These are phyloP conservation scores for Penicillium palitans DNA, from an alignment of 2,329 filamentous ascomycete species.

Conservation along the genomic window DNA sequence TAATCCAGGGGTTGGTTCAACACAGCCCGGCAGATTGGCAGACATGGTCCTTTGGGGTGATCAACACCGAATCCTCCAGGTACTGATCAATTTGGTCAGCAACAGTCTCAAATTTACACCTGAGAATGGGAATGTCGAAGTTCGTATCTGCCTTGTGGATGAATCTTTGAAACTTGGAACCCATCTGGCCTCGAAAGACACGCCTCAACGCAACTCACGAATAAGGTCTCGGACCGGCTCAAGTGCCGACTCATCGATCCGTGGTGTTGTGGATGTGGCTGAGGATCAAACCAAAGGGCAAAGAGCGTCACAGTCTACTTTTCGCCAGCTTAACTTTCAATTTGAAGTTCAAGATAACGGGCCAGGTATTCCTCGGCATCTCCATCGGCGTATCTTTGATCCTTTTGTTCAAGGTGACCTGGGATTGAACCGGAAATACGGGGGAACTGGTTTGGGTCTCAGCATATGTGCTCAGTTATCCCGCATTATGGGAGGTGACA, in stretches of 20 bases:
- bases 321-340: constrained; percentile 72
- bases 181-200: constrained; percentile 41
- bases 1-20: constrained; percentile 61
- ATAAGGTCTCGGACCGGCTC: constrained; percentile 30
- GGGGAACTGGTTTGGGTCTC: constrained; percentile 82
- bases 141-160: constrained; percentile 70
- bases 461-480: constrained; percentile 89
- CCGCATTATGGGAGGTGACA: constrained; percentile 75
- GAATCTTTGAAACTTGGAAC: constrained; percentile 5
- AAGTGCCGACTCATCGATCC: constrained; percentile 10
- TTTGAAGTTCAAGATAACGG: constrained; percentile 89
- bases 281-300: constrained; percentile 22
- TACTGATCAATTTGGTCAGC: constrained; percentile 77
- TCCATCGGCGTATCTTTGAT: constrained; percentile 84
- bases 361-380: constrained; percentile 74
- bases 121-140: constrained; percentile 68
- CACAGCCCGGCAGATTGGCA: constrained; percentile 67
- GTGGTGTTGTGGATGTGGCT: neutral
- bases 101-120: constrained; percentile 93
- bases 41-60: constrained; percentile 94
- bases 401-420: constrained; percentile 93
- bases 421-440: constrained; percentile 83
- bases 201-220: constrained; percentile 43
- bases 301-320: constrained; percentile 55
- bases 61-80: constrained; percentile 83